phyloP scores from a whole-genome alignment of 2,329 filamentous ascomycete genomes.

The Rhinocladiella mackenziei region DNA sequence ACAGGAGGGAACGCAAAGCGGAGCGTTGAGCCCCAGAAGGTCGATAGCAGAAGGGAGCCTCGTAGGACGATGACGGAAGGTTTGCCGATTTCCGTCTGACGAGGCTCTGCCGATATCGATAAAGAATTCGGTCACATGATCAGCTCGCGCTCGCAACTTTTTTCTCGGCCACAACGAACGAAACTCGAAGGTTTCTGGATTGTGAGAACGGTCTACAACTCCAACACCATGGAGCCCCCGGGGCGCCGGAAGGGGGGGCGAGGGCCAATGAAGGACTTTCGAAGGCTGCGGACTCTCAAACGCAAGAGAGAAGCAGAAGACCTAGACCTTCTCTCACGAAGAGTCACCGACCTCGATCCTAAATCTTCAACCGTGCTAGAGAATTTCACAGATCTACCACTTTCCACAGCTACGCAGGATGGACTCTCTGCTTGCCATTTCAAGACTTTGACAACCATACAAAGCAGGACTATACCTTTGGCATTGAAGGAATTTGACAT shows the following conservation, averaged over 20 bases:
- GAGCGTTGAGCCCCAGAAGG: too few species aligned
- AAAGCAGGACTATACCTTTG: slow-evolving; percentile 80
- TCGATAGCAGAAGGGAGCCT: too few species aligned
- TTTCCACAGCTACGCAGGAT: slow-evolving; percentile 72
- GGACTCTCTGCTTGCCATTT: slow-evolving; percentile 86
- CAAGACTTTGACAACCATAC: slow-evolving; percentile 84
- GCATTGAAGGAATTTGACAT: slow-evolving; percentile 84
- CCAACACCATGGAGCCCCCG: slow-evolving; percentile 13
- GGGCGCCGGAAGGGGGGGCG: slow-evolving; percentile 11
- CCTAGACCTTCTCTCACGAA: slow-evolving; percentile 40
- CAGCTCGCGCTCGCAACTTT: too few species aligned
- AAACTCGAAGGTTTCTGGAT: too few species aligned
- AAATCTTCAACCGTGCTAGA: slow-evolving; percentile 49
- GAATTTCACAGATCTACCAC: slow-evolving; percentile 76
- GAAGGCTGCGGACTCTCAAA: slow-evolving; percentile 36
- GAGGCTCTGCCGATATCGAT: too few species aligned
- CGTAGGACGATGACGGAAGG: too few species aligned
- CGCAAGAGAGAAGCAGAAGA: slow-evolving; percentile 47
- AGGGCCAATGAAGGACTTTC: slow-evolving; percentile 6
- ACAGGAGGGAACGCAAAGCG: too few species aligned
- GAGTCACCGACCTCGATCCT: slow-evolving; percentile 43
- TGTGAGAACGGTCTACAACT: neutral
- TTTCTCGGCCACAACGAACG: too few species aligned
- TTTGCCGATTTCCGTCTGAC: too few species aligned
- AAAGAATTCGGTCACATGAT: slow-evolving; percentile 8